Evolutionary conservation across 2,329 filamentous ascomycete species (phyloP).

Genomic region (Colletotrichum costaricense): DNA sequence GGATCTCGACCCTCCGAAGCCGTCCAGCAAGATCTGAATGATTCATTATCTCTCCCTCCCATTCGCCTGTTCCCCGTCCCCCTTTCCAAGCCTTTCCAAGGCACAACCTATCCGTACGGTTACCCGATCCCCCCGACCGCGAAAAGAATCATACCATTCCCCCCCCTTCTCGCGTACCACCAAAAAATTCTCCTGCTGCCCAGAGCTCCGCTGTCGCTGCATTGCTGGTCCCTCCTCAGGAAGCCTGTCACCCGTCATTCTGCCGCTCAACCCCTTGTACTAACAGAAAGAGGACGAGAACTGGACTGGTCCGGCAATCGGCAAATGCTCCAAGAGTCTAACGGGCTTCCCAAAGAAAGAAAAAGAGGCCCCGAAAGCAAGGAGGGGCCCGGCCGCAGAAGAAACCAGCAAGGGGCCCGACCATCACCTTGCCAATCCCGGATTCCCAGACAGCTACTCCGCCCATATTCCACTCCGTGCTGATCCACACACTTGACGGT

Average conservation of each 20-base stretch:
- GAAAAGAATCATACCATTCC: conserved; percentile 4
- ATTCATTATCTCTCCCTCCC: conserved; percentile 30
- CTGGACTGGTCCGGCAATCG: not conserved
- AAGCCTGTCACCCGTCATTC: not conserved
- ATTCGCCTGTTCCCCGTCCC: conserved; percentile 27
- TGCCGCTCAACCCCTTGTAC: conserved; percentile 14
- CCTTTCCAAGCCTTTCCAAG: not conserved
- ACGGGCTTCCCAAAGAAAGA: not conserved
- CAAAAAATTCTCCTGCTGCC: not conserved
- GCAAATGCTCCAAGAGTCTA: not conserved
- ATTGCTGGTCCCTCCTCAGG: not conserved
- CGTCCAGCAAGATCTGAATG: conserved; percentile 18
- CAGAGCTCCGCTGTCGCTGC: conserved; percentile 4
- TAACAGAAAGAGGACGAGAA: not conserved
- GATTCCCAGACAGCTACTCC: too few species aligned
- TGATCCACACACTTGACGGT: not conserved
- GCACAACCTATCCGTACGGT: not conserved
- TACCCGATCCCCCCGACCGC: conserved; percentile 12
- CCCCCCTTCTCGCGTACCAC: not conserved
- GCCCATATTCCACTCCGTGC: not conserved
- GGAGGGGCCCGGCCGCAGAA: not conserved
- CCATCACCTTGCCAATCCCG: conserved; percentile 3
- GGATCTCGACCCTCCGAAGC: conserved; percentile 19
- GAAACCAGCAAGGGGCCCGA: not conserved
- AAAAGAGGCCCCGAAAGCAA: not conserved